These are phyloP conservation scores for Micromonas pusilla DNA, from an alignment of 139 green algal genomes.

Conservation along the genomic window DNA sequence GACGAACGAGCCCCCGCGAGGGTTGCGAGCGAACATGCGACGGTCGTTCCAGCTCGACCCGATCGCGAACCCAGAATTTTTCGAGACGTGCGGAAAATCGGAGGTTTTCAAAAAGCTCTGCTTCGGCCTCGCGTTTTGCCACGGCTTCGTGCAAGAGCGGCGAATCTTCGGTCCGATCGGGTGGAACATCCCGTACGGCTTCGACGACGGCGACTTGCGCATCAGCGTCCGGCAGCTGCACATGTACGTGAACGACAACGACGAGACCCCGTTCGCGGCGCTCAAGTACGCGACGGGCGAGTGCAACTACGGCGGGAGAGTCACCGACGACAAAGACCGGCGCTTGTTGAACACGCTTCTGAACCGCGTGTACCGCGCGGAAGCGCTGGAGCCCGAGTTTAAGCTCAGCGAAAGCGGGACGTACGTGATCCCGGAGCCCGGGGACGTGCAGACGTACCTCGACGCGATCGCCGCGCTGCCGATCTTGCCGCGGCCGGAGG, in stretches of 20 bases:
- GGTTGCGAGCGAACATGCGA: conserved; percentile 53
- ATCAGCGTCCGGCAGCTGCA: conserved; percentile 42
- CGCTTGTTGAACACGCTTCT: conserved; percentile 39
- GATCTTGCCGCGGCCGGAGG: conserved; percentile 34
- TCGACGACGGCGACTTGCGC: conserved; percentile 43
- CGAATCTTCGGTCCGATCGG: conserved; percentile 51
- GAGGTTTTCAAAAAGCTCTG: conserved; percentile 58
- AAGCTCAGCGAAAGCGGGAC: conserved; percentile 17
- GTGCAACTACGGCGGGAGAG: conserved; percentile 47
- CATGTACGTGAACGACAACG: conserved; percentile 40
- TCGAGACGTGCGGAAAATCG: conserved; percentile 54
- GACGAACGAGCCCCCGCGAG: conserved; percentile 51
- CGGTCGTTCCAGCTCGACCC: conserved; percentile 59
- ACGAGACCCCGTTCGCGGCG: conserved; percentile 34
- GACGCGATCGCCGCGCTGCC: conserved; percentile 35
- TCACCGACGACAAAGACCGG: conserved; percentile 48
- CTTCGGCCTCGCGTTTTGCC: conserved; percentile 69
- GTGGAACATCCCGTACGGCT: conserved; percentile 43
- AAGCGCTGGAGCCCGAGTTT: conserved; percentile 37
- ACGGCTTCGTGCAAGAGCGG: conserved; percentile 59
- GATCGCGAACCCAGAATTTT: conserved; percentile 57
- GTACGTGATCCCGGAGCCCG: conserved; percentile 39
- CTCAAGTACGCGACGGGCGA: conserved; percentile 43
- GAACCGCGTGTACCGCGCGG: conserved; percentile 19
- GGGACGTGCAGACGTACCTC: conserved; percentile 40